Evolutionary conservation across 2,329 filamentous ascomycete species (phyloP), one percentile per base, ranked within the genome.

Genomic region (Fusarium decemcellulare): DNA sequence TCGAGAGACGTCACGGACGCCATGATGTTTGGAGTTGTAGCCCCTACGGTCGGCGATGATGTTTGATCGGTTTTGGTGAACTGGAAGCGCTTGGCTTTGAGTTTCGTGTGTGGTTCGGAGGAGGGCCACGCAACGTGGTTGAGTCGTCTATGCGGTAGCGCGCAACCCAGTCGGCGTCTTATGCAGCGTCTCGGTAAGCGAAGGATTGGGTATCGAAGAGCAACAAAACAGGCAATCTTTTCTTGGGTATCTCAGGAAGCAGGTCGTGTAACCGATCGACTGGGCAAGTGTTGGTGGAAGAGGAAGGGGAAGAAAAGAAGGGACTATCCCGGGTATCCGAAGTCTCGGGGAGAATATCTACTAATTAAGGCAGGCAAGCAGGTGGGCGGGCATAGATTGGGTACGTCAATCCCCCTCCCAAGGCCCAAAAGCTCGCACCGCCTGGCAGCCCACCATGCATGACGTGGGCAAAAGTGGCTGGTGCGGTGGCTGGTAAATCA

Each of bases 1-100:
- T 98, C 96, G 65, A 99, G 86, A 68, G 94, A 97, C 69, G 93
- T 89, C 34, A 98, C 95, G 40, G 95, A 97, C 74, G 95, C 95
- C 95, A 98, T 98, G 68, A 58, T 77, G 69, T 43, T 36, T 42
- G 37, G 30, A 30, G 48, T 59, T 15, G 43, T 30, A 36, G 36
- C 27, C 23, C 9, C 15, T 47, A 42, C 52, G 39, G 54, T 34
- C 16, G 29, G 36, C 32, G 18, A 14, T 34, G 29, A 29, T 30
- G 8, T 36, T 43, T 16, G 18, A 39, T 30, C n/a, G 9, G 30
- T 16, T 34, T 34, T 39, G 16, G 14, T 7, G 30, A 15, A 30
- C 14, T 14, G 40, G 4, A 34, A 11, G 15, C 11, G 18, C n/a
- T 46, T 37, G 14, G 32, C 14, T 59, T 27, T 15, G 7, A n/a